Evolutionary conservation across 495 filamentous ascomycete genomes (phyloP), one percentile per base, ranked within the genome.

Genomic region (Aspergillus funiculosus): DNA sequence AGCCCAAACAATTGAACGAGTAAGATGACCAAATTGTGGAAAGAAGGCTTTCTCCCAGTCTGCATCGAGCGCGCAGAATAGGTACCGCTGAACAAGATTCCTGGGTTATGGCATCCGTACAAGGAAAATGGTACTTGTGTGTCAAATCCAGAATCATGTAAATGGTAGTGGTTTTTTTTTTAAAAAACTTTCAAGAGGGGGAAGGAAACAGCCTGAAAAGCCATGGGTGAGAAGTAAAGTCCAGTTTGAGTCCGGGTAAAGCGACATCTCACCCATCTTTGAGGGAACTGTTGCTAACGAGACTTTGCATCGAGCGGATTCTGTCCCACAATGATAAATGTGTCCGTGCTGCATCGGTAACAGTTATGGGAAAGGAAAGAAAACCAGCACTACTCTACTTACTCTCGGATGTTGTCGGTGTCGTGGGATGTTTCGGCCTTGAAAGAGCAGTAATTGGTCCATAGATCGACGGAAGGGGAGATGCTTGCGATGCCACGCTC

Each of bases 391-490:
- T 57, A 67, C 57, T 67, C 59, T 71, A 97, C 92, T 96, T 95
- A 98, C 92, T 97, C 92, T 95, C 94, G 84, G 71, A 96, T 95
- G 63, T 91, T 78, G 58, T 95, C 86, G 46, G 86, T 74, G 55
- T 94, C 89, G 73, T 99, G 92, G 54, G 84, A 91, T 36, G 94
- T 97, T 53, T 96, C 89, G 63, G 89, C 86, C 65, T 99, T 99
- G 79, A 97, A 97, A 51, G 78, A 75, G 72, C 91, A 97, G 72
- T 96, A 99, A 52, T 91, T 89, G 28, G 87, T 84, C 92, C 92
- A 99, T 25, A 97, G 76, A 57, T 97, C 92, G 49, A 96, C 90
- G 2, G 89, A 96, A 46, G 83, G 88, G 6, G 84, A 82, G 59
- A 97, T 89, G 61, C 89, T 94, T 2, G 92, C 90, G 48, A 95